A percentile compares a stretch with the other conserved stretches of the same genome.
Evolutionary conservation across 2,329 filamentous ascomycete species (phyloP).

Genomic region (Penicillium nordicum): DNA sequence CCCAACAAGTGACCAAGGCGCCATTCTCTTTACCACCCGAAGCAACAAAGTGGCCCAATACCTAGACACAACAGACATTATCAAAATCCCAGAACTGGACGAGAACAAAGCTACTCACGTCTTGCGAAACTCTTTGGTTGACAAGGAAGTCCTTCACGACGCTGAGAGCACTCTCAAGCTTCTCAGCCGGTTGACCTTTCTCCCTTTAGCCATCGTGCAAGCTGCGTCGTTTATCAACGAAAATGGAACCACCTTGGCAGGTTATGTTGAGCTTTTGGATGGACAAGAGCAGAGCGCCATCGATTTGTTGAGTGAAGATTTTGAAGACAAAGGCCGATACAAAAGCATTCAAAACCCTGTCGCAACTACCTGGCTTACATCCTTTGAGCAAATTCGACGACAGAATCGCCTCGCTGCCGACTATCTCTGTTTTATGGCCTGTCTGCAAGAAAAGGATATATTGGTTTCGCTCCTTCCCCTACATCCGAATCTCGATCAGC

Average conservation of each 20-base stretch:
- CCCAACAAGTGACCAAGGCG: conserved; percentile 19
- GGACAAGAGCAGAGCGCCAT: conserved; percentile 20
- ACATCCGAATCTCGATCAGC: background rate
- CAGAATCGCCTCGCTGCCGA: conserved; percentile 17
- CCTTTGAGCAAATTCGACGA: conserved; percentile 29
- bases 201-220: conserved; percentile 33
- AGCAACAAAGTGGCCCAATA: conserved; percentile 18
- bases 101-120: conserved; percentile 11
- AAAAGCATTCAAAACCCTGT: conserved; percentile 31
- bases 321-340: conserved; percentile 30
- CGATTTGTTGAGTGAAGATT: conserved; percentile 28
- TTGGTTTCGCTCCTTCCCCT: conserved; percentile 24
- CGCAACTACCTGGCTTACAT: conserved; percentile 34
- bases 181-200: conserved; percentile 22
- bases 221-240: conserved; percentile 32
- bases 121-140: conserved; percentile 14
- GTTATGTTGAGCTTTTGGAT: conserved; percentile 20
- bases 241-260: conserved; percentile 8
- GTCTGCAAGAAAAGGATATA: conserved; percentile 27
- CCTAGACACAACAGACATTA: conserved; percentile 18
- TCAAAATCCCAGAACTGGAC: conserved; percentile 18
- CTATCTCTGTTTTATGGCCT: conserved; percentile 30
- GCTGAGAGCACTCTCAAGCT: conserved; percentile 3
- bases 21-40: conserved; percentile 33
- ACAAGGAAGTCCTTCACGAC: conserved; percentile 19